phyloP scores from a whole-genome alignment of 2,329 filamentous ascomycete species.

The Aspergillus carbonarius region DNA sequence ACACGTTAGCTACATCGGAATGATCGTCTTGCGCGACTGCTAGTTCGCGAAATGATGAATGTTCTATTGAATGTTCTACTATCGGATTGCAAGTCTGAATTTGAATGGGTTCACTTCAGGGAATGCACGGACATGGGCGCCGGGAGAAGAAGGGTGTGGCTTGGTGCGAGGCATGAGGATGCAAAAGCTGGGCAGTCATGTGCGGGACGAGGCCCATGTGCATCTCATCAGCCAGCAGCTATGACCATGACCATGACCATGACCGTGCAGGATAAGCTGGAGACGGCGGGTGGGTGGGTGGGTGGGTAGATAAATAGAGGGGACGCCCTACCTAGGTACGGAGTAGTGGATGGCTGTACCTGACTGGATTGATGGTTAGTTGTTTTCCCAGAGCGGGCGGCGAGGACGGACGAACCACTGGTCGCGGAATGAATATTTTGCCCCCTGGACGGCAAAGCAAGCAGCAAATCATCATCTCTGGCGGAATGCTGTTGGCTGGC shows the following conservation, averaged over 20 bases:
- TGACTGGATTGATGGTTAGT: not conserved
- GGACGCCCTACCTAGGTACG: not conserved
- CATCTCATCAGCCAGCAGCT: slow-evolving; percentile 6
- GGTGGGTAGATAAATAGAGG: not conserved
- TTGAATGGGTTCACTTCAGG: not conserved
- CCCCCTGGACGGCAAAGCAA: not conserved
- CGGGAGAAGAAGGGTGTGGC: not conserved
- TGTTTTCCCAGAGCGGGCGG: not conserved
- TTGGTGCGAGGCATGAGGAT: not conserved
- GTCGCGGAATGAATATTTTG: not conserved
- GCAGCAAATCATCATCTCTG: not conserved
- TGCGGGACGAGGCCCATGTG: not conserved
- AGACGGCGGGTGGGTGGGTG: not conserved
- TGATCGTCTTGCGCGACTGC: not conserved
- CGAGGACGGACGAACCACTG: not conserved
- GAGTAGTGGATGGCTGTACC: not conserved
- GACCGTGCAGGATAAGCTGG: slow-evolving; percentile 4
- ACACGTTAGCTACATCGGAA: not conserved
- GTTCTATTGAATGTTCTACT: not conserved
- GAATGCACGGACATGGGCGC: not conserved
- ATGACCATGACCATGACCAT: not conserved
- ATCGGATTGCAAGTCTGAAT: not conserved
- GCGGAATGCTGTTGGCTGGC: slow-evolving; percentile 1
- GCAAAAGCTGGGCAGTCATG: not conserved
- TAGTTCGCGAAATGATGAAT: not conserved